These are phyloP conservation scores for Malbranchea zuffiana DNA, from an alignment of 2,329 filamentous ascomycete species.

Conservation along the genomic window DNA sequence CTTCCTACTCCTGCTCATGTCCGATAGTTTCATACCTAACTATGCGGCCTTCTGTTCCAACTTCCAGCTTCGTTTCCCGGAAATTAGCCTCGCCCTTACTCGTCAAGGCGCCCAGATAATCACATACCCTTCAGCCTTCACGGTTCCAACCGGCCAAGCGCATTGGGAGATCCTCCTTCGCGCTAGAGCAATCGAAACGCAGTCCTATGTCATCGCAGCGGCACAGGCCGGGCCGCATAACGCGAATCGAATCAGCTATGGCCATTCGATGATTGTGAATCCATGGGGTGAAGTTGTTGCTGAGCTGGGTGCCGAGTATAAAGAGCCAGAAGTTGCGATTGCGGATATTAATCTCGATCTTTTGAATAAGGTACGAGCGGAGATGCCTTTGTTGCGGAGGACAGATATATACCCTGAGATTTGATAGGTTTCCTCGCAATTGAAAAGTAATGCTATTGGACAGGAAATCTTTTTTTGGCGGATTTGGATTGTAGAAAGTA, in stretches of 20 bases:
- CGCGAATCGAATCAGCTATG: slow-evolving; percentile 68
- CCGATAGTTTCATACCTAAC: not conserved
- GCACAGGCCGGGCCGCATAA: slow-evolving; percentile 71
- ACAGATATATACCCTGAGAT: slow-evolving; percentile 41
- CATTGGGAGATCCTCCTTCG: slow-evolving; percentile 77
- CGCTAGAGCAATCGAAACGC: slow-evolving; percentile 76
- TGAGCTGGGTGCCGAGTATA: slow-evolving; percentile 43
- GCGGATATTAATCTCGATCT: slow-evolving; percentile 46
- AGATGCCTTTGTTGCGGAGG: slow-evolving; percentile 49
- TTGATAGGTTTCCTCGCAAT: too few relatives aligned
- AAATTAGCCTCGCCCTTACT: slow-evolving; percentile 58
- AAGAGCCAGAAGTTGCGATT: slow-evolving; percentile 38
- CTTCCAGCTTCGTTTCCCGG: slow-evolving; percentile 59
- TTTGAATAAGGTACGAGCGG: slow-evolving; percentile 42
- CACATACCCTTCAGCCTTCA: slow-evolving; percentile 84
- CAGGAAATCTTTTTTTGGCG: too few relatives aligned
- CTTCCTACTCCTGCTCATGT: not conserved
- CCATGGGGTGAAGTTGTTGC: slow-evolving; percentile 73
- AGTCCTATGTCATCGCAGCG: slow-evolving; percentile 76
- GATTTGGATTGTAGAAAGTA: too few relatives aligned
- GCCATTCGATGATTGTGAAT: slow-evolving; percentile 72
- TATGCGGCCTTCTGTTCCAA: slow-evolving; percentile 1
- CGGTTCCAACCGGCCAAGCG: slow-evolving; percentile 67
- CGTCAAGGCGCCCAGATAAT: slow-evolving; percentile 61
- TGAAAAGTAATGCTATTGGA: too few relatives aligned